Evolutionary conservation across 805 yeast species (phyloP).

Genomic region (Saccharomyces mikatae): DNA sequence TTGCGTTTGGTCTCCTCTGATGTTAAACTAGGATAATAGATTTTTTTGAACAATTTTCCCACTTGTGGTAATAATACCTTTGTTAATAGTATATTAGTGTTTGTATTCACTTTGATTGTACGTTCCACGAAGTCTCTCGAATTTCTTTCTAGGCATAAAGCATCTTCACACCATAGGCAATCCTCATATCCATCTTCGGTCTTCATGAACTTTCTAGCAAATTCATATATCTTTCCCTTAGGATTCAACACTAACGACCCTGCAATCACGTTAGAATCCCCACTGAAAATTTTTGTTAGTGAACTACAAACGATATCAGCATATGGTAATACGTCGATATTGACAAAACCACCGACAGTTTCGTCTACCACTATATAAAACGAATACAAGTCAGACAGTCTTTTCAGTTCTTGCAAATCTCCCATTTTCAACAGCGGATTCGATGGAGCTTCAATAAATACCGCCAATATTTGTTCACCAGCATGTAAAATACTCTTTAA

Average conservation of each 20-base stretch:
- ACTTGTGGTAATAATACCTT: slow-evolving; percentile 41
- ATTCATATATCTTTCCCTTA: slow-evolving; percentile 39
- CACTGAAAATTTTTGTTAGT: slow-evolving; percentile 85
- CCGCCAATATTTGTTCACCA: slow-evolving; percentile 62
- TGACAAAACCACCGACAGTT: slow-evolving; percentile 85
- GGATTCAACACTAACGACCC: slow-evolving; percentile 82
- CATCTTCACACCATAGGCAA: slow-evolving; percentile 87
- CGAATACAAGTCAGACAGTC: slow-evolving; percentile 57
- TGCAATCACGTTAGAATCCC: slow-evolving; percentile 93
- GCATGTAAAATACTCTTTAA: slow-evolving; percentile 52
- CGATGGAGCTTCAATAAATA: slow-evolving; percentile 91
- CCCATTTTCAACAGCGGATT: slow-evolving; percentile 89
- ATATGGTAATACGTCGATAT: slow-evolving; percentile 70
- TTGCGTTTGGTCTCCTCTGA: slow-evolving; percentile 43
- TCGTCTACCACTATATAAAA: slow-evolving; percentile 88
- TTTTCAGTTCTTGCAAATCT: slow-evolving; percentile 54
- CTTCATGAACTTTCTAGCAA: slow-evolving; percentile 31
- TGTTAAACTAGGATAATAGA: slow-evolving; percentile 61
- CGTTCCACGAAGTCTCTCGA: slow-evolving; percentile 78
- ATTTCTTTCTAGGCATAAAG: slow-evolving; percentile 83
- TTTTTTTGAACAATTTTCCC: slow-evolving; percentile 43
- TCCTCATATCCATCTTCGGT: slow-evolving; percentile 60
- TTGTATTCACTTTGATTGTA: slow-evolving; percentile 44
- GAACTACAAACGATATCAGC: slow-evolving; percentile 86
- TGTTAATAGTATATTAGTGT: slow-evolving; percentile 44